Evolutionary conservation across 2,329 filamentous ascomycete genomes (phyloP).

Genomic region (Furcasterigmium furcatum): DNA sequence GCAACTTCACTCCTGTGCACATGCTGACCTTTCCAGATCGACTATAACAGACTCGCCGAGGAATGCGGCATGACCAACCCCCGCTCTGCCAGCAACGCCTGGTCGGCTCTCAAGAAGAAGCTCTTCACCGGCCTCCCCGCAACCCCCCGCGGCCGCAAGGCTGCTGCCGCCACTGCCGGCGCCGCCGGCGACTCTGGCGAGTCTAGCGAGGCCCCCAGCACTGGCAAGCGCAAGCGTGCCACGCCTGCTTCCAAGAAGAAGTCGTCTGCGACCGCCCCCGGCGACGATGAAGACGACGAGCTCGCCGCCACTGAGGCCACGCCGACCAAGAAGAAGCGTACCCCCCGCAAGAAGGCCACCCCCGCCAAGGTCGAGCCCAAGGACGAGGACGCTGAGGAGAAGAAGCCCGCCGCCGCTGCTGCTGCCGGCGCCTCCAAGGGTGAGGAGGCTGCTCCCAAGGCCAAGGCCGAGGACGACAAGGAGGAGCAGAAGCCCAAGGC

Average conservation of each 20-base stretch:
- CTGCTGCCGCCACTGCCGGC: background rate
- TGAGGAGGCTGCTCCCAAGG: conserved; percentile 8
- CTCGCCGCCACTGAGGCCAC: conserved; percentile 3
- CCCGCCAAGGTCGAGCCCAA: conserved; percentile 5
- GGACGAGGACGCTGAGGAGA: background rate
- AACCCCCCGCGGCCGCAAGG: conserved; percentile 15
- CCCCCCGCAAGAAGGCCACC: conserved; percentile 1
- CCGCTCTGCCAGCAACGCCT: conserved; percentile 18
- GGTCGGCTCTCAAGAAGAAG: conserved; percentile 20
- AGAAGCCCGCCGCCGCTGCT: background rate
- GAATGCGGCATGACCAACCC: conserved; percentile 18
- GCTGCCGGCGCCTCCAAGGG: background rate
- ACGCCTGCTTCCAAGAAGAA: conserved; percentile 10
- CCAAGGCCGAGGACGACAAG: conserved; percentile 3
- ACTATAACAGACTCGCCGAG: conserved; percentile 16
- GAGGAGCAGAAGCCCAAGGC: conserved; percentile 5
- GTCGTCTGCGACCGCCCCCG: background rate
- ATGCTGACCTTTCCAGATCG: conserved; percentile 13
- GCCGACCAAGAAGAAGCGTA: conserved; percentile 10
- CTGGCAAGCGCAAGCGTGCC: conserved; percentile 9
- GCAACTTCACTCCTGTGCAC: too few relatives aligned
- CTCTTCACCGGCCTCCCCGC: conserved; percentile 12
- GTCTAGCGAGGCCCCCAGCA: background rate
- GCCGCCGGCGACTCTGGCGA: conserved; percentile 2
- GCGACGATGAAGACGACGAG: background rate